phyloP scores from a whole-genome alignment of 1,284 basidiomycete genomes.

The Athelia psychrophila region DNA sequence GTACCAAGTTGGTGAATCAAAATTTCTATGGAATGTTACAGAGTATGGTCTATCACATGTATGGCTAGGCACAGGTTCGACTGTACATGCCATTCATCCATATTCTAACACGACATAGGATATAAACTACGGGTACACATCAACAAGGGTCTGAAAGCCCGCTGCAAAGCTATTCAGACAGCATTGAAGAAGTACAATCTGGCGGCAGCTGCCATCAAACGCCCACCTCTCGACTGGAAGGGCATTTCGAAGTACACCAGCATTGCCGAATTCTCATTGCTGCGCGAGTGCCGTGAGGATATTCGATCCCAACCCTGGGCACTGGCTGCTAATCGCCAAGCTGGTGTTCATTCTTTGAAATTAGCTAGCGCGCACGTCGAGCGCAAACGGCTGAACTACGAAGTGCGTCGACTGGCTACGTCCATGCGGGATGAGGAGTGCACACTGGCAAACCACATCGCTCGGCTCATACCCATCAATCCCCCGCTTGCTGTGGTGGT shows the following conservation, averaged over 20 bases:
- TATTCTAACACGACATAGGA: conserved; percentile 8
- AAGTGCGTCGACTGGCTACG: not conserved
- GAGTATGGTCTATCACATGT: no score
- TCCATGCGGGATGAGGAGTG: not conserved
- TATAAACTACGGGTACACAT: conserved; percentile 22
- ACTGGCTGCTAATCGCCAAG: conserved; percentile 5
- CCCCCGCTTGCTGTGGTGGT: not conserved
- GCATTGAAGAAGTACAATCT: conserved; percentile 17
- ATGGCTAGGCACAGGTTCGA: no score
- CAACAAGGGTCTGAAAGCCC: conserved; percentile 15
- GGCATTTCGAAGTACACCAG: conserved; percentile 5
- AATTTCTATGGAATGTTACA: no score
- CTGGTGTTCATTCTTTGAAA: conserved; percentile 3
- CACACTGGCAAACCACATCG: not conserved
- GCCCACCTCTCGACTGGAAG: conserved; percentile 8
- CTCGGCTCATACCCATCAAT: not conserved
- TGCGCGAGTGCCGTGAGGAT: conserved; percentile 9
- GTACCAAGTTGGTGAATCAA: no score
- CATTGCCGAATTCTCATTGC: conserved; percentile 12
- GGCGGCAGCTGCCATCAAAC: conserved; percentile 7
- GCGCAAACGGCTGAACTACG: conserved; percentile 2
- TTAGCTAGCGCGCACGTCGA: conserved; percentile 11
- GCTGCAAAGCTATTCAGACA: conserved; percentile 13
- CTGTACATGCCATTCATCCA: not conserved
- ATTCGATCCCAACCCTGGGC: conserved; percentile 10